Conservation (phyloP, 345 rosid genomes). For the Brassica rapa region DNA sequence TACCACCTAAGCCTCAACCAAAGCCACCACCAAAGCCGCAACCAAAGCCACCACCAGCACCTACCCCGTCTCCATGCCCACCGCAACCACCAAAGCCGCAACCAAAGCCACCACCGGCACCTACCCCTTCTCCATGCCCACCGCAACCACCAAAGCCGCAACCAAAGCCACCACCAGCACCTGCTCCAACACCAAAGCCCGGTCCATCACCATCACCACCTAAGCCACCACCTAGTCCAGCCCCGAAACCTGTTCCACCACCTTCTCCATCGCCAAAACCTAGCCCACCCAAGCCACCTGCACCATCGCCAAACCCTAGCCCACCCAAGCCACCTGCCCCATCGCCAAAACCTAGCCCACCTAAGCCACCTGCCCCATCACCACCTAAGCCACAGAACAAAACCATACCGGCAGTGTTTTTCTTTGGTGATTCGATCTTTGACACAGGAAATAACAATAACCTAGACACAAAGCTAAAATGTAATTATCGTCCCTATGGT, state of each 20-base stretch:
- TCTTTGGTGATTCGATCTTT: conserved; percentile 56
- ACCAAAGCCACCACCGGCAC: not conserved
- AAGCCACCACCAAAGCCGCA: conserved; percentile 13
- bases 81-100: conserved; percentile 22
- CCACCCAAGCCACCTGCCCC: conserved; percentile 19
- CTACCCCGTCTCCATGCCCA: conserved; percentile 15
- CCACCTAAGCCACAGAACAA: conserved; percentile 34
- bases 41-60: conserved; percentile 28
- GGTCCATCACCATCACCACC: conserved; percentile 15
- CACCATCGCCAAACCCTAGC: conserved; percentile 15
- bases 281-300: conserved; percentile 12
- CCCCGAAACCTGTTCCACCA: conserved; percentile 26
- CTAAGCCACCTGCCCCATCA: conserved; percentile 23
- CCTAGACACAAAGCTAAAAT: conserved; percentile 39
- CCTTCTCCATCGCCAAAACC: conserved; percentile 28
- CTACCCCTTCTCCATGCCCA: conserved; percentile 15
- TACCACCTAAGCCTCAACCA: conserved; percentile 28
- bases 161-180: conserved; percentile 23
- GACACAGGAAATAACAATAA: conserved; percentile 63
- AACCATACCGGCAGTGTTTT: conserved; percentile 45
- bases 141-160: conserved; percentile 11
- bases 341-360: conserved; percentile 28
- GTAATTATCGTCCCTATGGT: conserved; percentile 60
- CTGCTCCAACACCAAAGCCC: conserved; percentile 17
- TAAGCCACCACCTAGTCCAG: conserved; percentile 29